These are phyloP conservation scores for Tanacetum coccineum DNA, from an alignment of 129 eudicot species.

Conservation along the genomic window DNA sequence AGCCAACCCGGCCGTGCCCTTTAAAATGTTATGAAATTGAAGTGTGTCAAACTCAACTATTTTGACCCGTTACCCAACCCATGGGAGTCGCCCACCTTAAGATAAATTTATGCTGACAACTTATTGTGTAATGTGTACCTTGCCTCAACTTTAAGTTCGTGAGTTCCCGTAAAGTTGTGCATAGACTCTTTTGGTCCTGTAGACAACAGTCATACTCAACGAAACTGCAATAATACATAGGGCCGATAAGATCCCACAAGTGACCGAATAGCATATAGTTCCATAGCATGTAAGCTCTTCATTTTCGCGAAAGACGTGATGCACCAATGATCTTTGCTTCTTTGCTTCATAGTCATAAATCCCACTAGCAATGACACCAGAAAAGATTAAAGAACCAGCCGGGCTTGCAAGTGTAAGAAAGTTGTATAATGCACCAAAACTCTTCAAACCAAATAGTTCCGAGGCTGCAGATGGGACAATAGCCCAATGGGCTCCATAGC, in stretches of 20 bases:
- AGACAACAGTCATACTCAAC: slow-evolving; percentile 49
- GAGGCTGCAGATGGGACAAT: slow-evolving; percentile 71
- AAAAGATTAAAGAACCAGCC: slow-evolving; percentile 60
- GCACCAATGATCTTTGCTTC: slow-evolving; percentile 27
- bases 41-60: neutral
- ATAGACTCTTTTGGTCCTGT: slow-evolving; percentile 62
- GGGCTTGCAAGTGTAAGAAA: slow-evolving; percentile 57
- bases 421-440: slow-evolving; percentile 59
- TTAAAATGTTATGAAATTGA: neutral
- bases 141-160: neutral
- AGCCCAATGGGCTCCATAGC: slow-evolving; percentile 81
- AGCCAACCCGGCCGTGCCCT: too few species aligned
- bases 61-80: too few species aligned
- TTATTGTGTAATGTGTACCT: neutral
- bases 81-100: too few species aligned
- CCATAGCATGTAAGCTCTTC: slow-evolving; percentile 50
- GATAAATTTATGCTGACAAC: too few species aligned
- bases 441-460: slow-evolving; percentile 64
- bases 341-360: slow-evolving; percentile 69
- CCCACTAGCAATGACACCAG: slow-evolving; percentile 66
- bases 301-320: slow-evolving; percentile 8
- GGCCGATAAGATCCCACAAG: slow-evolving; percentile 59
- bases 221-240: slow-evolving; percentile 44
- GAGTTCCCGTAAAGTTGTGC: slow-evolving; percentile 46
- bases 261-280: slow-evolving; percentile 54